Evolutionary conservation across 2,329 filamentous ascomycete genomes (phyloP), one percentile per base, ranked within the genome.

Genomic region (Neonectria punicea): DNA sequence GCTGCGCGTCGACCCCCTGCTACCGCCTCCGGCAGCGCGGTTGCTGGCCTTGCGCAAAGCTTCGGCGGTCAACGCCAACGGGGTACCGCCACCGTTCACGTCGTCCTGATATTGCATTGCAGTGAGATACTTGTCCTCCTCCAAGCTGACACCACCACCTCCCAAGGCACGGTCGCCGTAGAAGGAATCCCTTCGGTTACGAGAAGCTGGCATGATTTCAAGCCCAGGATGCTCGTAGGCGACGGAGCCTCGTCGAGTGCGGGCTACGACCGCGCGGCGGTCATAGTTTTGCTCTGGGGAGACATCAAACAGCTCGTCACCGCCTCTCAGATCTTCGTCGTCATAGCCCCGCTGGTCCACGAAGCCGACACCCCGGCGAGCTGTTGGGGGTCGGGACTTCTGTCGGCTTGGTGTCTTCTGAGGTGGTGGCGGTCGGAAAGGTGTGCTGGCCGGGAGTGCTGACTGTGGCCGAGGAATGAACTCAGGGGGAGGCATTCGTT

Each of bases 1-100:
- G 81, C 85, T 89, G 67, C 84, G 84, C 57, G 83, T 89, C 43
- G 85, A 89, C 25, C 83, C 83, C 73, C 85, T 88, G 79, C 84
- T 87, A 22, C 80, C 78, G 7, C 80, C 82, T 63, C 80, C 83
- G 67, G 79, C 82, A 67, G 79, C 82, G 58, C 73, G 76, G 72
- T 81, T 83, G 67, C 77, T 82, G 30, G 81, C 85, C 73, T 82
- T 86, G 68, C 81, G 84, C 28, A 91, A 80, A 13, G 81, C 79
- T 61, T 89, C 88, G 2, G 84, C 84, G 4, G 89, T 90, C 61
- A 90, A 76, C 2, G 83, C 82, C 58, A 85, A 71, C 41, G 77
- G 73, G 3, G 81, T 74, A 7, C 80, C 82, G 36, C 84, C 85
- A 44, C 84, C 85, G 46, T 74, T 81, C 6, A 86, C 80, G 4